Percentiles rank a stretch among this genome's conserved stretches.
Conservation (phyloP, 1,139 yeast species). For the Keqinozyma sinolaborantium region DNA sequence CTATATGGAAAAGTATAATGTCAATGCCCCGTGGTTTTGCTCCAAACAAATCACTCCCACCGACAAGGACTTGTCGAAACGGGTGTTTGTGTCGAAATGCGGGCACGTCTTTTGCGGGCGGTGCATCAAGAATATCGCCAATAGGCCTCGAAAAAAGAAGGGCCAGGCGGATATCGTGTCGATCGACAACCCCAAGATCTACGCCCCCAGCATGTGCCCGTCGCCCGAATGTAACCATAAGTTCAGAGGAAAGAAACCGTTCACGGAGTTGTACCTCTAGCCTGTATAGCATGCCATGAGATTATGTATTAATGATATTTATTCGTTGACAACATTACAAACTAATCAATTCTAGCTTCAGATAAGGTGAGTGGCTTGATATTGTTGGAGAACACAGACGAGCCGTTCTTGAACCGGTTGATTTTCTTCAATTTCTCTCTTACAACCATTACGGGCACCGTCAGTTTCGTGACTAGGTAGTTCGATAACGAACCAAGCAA, state of each 20-base stretch:
- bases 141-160: slow-evolving; percentile 24
- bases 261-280: slow-evolving; percentile 36
- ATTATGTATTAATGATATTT: too few relatives aligned
- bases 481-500: slow-evolving; percentile 73
- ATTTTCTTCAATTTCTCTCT: slow-evolving; percentile 77
- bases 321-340: too few relatives aligned
- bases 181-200: slow-evolving; percentile 43
- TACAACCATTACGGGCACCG: slow-evolving; percentile 90
- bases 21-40: slow-evolving; percentile 67
- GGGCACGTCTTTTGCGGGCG: slow-evolving; percentile 89
- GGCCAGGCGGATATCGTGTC: slow-evolving; percentile 14
- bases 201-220: slow-evolving; percentile 50
- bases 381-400: slow-evolving; percentile 45
- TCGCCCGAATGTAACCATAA: slow-evolving; percentile 34
- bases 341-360: slow-evolving; percentile 46
- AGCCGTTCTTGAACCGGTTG: slow-evolving; percentile 52
- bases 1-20: slow-evolving; percentile 26
- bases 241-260: slow-evolving; percentile 29
- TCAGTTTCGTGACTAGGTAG: slow-evolving; percentile 70
- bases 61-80: slow-evolving; percentile 61
- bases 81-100: slow-evolving; percentile 69
- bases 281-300: too few relatives aligned
- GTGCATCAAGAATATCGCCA: slow-evolving; percentile 63
- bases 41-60: slow-evolving; percentile 42
- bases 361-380: slow-evolving; percentile 48